A percentile compares a stretch with the other conserved stretches of the same genome.
These are phyloP conservation scores for Crithidia thermophila DNA, from an alignment of 208 protist species.

Conservation along the genomic window DNA sequence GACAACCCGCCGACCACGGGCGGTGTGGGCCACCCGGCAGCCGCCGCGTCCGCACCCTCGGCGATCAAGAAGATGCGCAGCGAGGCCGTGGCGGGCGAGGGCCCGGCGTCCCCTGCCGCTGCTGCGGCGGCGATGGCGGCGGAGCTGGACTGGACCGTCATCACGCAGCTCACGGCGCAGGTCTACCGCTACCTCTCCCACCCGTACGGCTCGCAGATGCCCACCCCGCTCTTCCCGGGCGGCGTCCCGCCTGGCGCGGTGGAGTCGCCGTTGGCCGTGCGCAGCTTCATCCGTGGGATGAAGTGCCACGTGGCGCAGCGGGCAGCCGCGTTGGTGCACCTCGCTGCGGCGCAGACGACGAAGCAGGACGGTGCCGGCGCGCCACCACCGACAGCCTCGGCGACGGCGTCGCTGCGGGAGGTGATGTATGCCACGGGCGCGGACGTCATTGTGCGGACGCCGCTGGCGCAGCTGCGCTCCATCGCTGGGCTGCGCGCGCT, in stretches of 20 bases:
- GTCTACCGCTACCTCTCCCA: constrained; percentile 87
- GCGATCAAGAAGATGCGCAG: constrained; percentile 11
- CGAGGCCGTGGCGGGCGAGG: neutral
- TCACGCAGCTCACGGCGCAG: constrained; percentile 79
- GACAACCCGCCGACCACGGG: constrained; percentile 15
- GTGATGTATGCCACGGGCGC: constrained; percentile 2
- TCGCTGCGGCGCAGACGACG: neutral
- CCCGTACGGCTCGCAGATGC: constrained; percentile 81
- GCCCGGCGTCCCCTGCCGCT: too few species aligned
- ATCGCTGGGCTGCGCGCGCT: constrained; percentile 20
- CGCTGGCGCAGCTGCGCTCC: constrained; percentile 21
- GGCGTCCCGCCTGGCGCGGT: constrained; percentile 12
- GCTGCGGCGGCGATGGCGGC: neutral
- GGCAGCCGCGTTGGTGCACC: constrained; percentile 35
- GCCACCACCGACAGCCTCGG: neutral
- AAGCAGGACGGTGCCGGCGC: neutral
- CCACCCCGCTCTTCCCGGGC: constrained; percentile 63
- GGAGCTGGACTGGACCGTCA: constrained; percentile 42
- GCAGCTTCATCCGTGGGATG: constrained; percentile 40
- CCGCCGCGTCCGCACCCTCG: neutral
- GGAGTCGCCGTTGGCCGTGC: constrained; percentile 19
- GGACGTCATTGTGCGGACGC: constrained; percentile 32
- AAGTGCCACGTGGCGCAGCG: constrained; percentile 53
- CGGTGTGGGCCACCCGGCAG: neutral
- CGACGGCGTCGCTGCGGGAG: constrained; percentile 4